These are phyloP conservation scores for Mortierella sp. DNA, from an alignment of 371 early-diverging fungal genomes.

Conservation along the genomic window DNA sequence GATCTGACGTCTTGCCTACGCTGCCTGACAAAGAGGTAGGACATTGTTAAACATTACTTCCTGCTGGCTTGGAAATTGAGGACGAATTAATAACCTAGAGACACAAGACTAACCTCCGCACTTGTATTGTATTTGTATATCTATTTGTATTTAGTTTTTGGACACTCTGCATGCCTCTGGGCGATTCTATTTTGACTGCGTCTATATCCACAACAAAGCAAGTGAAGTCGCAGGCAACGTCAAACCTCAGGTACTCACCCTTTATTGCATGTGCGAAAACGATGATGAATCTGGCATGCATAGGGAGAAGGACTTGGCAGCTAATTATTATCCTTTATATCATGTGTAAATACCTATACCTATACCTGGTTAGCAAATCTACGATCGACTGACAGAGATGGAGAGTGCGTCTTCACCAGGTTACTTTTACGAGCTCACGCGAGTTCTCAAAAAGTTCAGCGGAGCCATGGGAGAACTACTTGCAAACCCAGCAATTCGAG, in stretches of 20 bases:
- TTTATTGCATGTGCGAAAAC: not conserved
- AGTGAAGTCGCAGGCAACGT: conserved; percentile 33
- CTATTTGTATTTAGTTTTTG: conserved; percentile 18
- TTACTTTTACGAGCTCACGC: conserved; percentile 59
- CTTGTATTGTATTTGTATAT: not conserved
- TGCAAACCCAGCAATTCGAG: conserved; percentile 46
- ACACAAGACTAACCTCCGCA: not conserved
- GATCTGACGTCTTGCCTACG: conserved; percentile 53
- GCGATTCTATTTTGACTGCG: conserved; percentile 48
- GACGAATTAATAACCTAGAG: not conserved
- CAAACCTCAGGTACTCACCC: conserved; percentile 47
- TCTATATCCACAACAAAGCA: conserved; percentile 62
- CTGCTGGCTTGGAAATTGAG: not conserved
- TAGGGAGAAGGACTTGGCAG: not conserved
- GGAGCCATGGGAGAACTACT: conserved; percentile 56
- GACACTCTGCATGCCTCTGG: conserved; percentile 21
- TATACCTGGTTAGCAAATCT: conserved; percentile 50
- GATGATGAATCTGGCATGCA: not conserved
- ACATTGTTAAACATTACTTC: not conserved
- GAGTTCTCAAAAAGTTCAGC: conserved; percentile 38
- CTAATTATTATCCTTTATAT: not conserved
- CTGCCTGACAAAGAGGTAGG: conserved; percentile 36
- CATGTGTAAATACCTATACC: not conserved
- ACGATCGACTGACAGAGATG: conserved; percentile 57
- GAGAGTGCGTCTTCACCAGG: conserved; percentile 33